These are phyloP conservation scores for Prosopis cineraria DNA, from an alignment of 306 rosid species.

Conservation along the genomic window DNA sequence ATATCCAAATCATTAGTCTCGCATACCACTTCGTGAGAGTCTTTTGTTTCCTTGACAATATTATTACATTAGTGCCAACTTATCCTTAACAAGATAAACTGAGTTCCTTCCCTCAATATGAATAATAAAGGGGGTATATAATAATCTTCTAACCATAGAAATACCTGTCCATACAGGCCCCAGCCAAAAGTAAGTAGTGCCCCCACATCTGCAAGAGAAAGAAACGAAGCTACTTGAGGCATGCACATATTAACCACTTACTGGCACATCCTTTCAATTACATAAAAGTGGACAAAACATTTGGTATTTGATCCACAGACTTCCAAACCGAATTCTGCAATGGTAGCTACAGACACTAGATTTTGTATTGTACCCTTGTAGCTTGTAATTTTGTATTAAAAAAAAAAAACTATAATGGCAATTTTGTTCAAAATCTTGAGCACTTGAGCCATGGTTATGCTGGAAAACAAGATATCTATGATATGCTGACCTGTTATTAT, in stretches of 20 bases:
- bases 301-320: slow-evolving; percentile 1
- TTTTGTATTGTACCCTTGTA: background rate
- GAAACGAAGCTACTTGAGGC: background rate
- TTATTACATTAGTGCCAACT: slow-evolving; percentile 4
- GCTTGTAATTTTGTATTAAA: too few species aligned
- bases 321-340: slow-evolving; percentile 24
- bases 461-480: background rate
- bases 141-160: slow-evolving; percentile 6
- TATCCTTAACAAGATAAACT: background rate
- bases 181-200: slow-evolving; percentile 82
- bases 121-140: background rate
- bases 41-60: background rate
- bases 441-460: background rate
- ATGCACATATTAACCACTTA: background rate
- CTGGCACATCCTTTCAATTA: background rate
- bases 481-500: slow-evolving; percentile 74
- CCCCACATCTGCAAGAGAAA: slow-evolving; percentile 66
- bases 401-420: background rate
- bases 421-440: background rate
- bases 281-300: background rate
- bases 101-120: background rate
- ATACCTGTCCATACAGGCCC: slow-evolving; percentile 92
- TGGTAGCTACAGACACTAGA: background rate
- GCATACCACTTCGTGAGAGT: background rate
- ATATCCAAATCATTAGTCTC: background rate